These are phyloP conservation scores for Smallanthus sonchifolius DNA, from an alignment of 129 eudicot species.

Conservation along the genomic window DNA sequence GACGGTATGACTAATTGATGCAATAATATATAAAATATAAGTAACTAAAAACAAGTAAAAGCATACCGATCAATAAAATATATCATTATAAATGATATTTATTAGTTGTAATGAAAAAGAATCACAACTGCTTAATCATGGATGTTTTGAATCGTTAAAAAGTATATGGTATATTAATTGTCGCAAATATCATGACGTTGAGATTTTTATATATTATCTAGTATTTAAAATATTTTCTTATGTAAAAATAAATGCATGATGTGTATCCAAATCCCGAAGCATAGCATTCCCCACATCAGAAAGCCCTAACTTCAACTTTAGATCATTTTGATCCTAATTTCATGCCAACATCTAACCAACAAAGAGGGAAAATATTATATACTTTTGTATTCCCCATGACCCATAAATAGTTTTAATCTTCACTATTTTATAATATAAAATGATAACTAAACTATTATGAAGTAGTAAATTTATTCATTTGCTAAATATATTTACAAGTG, in stretches of 20 bases:
- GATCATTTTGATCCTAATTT: constrained; percentile 26
- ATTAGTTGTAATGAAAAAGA: no score
- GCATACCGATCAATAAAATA: no score
- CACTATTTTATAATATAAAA: background rate
- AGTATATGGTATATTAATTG: background rate
- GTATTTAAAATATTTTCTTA: background rate
- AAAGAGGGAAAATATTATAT: background rate
- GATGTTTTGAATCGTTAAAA: no score
- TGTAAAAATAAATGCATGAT: background rate
- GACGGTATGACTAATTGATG: no score
- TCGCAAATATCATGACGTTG: background rate
- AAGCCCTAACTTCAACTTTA: constrained; percentile 18
- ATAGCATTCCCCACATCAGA: constrained; percentile 8
- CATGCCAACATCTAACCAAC: constrained; percentile 32
- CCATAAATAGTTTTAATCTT: background rate
- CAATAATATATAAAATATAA: no score
- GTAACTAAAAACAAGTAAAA: no score
- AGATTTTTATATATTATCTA: background rate
- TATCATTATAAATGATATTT: no score
- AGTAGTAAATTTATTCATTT: background rate
- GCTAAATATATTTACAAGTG: no score
- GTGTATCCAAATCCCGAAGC: constrained; percentile 10
- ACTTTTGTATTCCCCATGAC: constrained; percentile 12
- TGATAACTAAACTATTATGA: background rate
- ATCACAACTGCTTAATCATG: no score